Evolutionary conservation across 768 basidiomycete genomes (phyloP).

Genomic region (Rhodosporidiobolus odoratus): DNA sequence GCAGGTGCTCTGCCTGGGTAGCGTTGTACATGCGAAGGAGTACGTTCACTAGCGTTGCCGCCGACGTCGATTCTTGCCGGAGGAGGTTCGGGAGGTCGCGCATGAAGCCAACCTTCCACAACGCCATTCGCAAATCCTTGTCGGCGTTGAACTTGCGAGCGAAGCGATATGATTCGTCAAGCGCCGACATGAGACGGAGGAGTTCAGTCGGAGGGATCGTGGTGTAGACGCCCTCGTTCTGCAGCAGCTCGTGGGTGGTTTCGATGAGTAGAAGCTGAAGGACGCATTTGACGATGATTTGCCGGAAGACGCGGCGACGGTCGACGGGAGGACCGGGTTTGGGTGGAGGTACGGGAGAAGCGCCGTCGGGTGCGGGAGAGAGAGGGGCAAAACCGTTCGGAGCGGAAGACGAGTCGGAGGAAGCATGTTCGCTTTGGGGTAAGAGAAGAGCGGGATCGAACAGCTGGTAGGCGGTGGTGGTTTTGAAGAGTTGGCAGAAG

Average conservation of each 20-base stretch:
- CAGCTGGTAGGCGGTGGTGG: constrained; percentile 92
- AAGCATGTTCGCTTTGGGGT: constrained; percentile 63
- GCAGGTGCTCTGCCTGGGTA: constrained; percentile 67
- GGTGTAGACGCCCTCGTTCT: constrained; percentile 82
- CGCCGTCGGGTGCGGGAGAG: constrained; percentile 56
- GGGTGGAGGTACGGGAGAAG: constrained; percentile 5
- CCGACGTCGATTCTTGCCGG: constrained; percentile 97
- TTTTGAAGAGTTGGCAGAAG: constrained; percentile 92
- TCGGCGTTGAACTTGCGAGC: constrained; percentile 97
- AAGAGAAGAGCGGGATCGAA: constrained; percentile 83
- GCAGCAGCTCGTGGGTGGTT: constrained; percentile 89
- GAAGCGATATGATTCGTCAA: constrained; percentile 97
- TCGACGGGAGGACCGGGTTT: constrained; percentile 29
- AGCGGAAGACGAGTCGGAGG: constrained; percentile 38
- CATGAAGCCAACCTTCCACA: constrained; percentile 99
- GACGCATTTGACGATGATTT: constrained; percentile 99
- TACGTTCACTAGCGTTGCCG: constrained; percentile 86
- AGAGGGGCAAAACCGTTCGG: constrained; percentile 59
- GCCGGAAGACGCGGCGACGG: constrained; percentile 65
- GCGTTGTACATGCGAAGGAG: constrained; percentile 92
- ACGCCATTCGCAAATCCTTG: constrained; percentile 87
- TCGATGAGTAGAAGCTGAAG: constrained; percentile 92
- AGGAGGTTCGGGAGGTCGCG: constrained; percentile 95
- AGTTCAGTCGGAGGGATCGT: constrained; percentile 93
- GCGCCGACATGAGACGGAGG: constrained; percentile 84